These are phyloP conservation scores for Lagenidium sp. DNA, from an alignment of 352 stramenopile genomes.

Conservation along the genomic window DNA sequence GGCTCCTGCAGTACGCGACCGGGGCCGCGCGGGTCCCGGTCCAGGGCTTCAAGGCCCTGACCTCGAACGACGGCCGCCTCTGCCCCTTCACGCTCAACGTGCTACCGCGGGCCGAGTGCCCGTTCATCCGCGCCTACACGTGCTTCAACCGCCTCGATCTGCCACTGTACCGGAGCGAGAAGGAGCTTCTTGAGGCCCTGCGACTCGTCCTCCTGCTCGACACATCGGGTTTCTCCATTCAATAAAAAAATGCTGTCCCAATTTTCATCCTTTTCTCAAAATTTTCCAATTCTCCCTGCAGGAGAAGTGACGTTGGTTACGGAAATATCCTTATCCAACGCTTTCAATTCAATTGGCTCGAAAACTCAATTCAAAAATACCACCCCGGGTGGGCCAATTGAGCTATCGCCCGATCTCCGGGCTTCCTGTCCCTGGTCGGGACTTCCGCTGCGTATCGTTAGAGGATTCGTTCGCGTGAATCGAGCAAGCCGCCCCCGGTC, in stretches of 20 bases:
- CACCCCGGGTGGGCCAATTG: too few species aligned
- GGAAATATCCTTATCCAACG: not conserved
- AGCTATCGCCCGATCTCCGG: not conserved
- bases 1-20: conserved; percentile 32
- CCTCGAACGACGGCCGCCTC: conserved; percentile 18
- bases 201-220: conserved; percentile 50
- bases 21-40: conserved; percentile 23
- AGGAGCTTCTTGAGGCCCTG: conserved; percentile 63
- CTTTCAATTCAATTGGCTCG: not conserved
- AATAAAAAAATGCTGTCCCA: conserved; percentile 12
- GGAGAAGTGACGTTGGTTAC: not conserved
- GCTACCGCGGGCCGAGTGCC: not conserved
- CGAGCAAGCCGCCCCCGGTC: too few species aligned
- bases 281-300: not conserved
- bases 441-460: not conserved
- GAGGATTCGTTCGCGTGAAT: not conserved
- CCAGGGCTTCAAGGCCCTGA: conserved; percentile 18
- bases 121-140: conserved; percentile 52
- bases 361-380: not conserved
- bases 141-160: conserved; percentile 91
- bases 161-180: conserved; percentile 88
- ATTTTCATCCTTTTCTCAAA: not conserved
- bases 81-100: conserved; percentile 21
- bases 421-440: not conserved
- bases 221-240: conserved; percentile 61